These are phyloP conservation scores for Candida tetrigidarum DNA, from an alignment of 1,139 yeast species.

Conservation along the genomic window DNA sequence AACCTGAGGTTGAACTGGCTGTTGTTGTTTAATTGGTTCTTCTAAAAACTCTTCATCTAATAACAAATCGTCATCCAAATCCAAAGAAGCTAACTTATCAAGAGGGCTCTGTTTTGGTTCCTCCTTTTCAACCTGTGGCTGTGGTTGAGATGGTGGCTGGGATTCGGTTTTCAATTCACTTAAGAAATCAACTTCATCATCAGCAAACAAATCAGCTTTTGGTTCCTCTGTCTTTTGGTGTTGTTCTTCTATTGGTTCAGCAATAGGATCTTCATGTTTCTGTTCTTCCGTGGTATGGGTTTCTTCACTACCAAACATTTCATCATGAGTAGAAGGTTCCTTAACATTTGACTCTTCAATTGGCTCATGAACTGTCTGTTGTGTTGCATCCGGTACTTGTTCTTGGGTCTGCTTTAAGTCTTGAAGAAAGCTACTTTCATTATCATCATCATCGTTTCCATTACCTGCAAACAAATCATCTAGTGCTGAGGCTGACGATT, in stretches of 20 bases:
- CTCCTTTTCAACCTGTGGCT: neutral
- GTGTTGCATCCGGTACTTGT: neutral
- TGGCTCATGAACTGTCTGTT: neutral
- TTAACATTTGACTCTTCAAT: neutral
- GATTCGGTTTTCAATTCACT: neutral
- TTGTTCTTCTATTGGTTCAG: neutral
- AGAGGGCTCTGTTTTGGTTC: neutral
- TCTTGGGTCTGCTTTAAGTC: constrained; percentile 4
- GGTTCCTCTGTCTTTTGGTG: neutral
- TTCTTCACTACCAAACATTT: constrained; percentile 3
- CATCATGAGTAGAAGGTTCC: neutral
- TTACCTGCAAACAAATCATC: constrained; percentile 6
- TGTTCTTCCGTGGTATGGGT: too few species aligned
- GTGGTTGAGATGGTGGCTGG: neutral
- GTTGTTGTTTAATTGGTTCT: constrained; percentile 8
- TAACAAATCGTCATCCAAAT: constrained; percentile 21
- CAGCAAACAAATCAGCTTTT: constrained; percentile 9
- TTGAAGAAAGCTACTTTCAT: constrained; percentile 9
- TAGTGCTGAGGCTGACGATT: neutral
- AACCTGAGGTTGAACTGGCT: constrained; percentile 3
- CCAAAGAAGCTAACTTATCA: constrained; percentile 18
- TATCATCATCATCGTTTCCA: constrained; percentile 4
- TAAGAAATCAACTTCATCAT: constrained; percentile 9
- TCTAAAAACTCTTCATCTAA: constrained; percentile 21
- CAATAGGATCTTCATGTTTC: neutral